Evolutionary conservation across 2,329 filamentous ascomycete genomes (phyloP).

Genomic region (Aureobasidium pullulans): DNA sequence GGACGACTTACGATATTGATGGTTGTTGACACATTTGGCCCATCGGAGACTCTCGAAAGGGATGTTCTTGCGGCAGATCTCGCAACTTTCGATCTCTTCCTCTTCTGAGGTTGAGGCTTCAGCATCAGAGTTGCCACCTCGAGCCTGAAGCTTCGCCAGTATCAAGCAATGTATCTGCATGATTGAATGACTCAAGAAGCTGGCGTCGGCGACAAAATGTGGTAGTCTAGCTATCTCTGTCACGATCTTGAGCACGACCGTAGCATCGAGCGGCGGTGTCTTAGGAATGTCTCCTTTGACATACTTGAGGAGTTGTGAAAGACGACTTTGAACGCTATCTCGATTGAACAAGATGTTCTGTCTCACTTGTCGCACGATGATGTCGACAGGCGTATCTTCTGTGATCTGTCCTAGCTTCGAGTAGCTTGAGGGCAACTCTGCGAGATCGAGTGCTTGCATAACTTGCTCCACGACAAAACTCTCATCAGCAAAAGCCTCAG

Average conservation of each 20-base stretch:
- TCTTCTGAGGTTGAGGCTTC: slow-evolving; percentile 1
- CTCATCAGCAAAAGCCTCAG: not conserved
- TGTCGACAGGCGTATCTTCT: slow-evolving; percentile 5
- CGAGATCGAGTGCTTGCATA: slow-evolving; percentile 1
- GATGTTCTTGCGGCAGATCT: slow-evolving; percentile 44
- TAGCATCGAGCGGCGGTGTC: slow-evolving; percentile 7
- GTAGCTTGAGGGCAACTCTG: not conserved
- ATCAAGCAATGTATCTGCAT: slow-evolving; percentile 14
- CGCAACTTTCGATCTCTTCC: slow-evolving; percentile 38
- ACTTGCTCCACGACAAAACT: not conserved
- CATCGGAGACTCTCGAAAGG: slow-evolving; percentile 40
- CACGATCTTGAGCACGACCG: slow-evolving; percentile 16
- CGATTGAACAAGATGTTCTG: slow-evolving; percentile 8
- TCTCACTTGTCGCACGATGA: slow-evolving; percentile 7
- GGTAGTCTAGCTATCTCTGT: slow-evolving; percentile 20
- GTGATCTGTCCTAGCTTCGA: slow-evolving; percentile 3
- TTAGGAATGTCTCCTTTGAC: not conserved
- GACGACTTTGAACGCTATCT: slow-evolving; percentile 5
- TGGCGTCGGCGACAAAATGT: slow-evolving; percentile 15
- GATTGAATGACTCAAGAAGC: slow-evolving; percentile 17
- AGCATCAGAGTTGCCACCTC: slow-evolving; percentile 3
- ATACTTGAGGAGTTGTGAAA: slow-evolving; percentile 8
- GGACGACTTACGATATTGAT: slow-evolving; percentile 40
- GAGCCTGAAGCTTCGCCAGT: slow-evolving; percentile 10
- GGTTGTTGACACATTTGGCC: slow-evolving; percentile 44